A percentile compares a stretch with the other conserved stretches of the same genome.
Conservation (phyloP, 495 filamentous ascomycete species). For the Pseudoneurospora amorphoporcata region DNA sequence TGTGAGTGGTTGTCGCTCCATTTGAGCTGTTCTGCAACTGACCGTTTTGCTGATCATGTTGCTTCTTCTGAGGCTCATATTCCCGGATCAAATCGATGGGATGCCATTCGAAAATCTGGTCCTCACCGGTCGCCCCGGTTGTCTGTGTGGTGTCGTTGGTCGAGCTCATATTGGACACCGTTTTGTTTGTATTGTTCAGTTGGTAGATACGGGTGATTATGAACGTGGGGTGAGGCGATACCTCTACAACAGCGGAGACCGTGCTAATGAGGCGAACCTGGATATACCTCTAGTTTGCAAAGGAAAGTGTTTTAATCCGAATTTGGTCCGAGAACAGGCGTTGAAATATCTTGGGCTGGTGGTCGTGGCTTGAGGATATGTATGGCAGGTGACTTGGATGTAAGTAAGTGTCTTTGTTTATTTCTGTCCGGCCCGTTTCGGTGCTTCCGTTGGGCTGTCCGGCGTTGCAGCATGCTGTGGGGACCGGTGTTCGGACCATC, state of each 20-base stretch:
- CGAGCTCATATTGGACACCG: neutral
- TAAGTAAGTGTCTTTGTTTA: neutral
- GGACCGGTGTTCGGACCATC: neutral
- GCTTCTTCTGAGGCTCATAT: neutral
- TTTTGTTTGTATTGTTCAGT: neutral
- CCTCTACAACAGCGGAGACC: neutral
- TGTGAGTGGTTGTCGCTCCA: neutral
- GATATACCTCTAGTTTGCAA: neutral
- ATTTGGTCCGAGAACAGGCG: neutral
- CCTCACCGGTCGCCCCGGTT: neutral
- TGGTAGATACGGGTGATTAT: neutral
- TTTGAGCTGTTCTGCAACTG: neutral
- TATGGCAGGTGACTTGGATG: neutral
- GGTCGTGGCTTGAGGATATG: too few species aligned
- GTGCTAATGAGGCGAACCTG: neutral
- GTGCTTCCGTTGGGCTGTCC: neutral
- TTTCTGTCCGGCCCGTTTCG: neutral
- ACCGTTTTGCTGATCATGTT: neutral
- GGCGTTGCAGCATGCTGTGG: neutral
- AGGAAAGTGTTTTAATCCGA: neutral
- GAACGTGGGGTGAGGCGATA: neutral
- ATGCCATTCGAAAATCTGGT: slow-evolving; percentile 15
- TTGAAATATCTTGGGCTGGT: too few species aligned
- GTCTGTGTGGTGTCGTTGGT: neutral
- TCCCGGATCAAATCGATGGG: slow-evolving; percentile 17